Percentiles rank a stretch among this genome's conserved stretches.
These are phyloP conservation scores for Neonectria punicea DNA, from an alignment of 2,329 filamentous ascomycete species.

Conservation along the genomic window DNA sequence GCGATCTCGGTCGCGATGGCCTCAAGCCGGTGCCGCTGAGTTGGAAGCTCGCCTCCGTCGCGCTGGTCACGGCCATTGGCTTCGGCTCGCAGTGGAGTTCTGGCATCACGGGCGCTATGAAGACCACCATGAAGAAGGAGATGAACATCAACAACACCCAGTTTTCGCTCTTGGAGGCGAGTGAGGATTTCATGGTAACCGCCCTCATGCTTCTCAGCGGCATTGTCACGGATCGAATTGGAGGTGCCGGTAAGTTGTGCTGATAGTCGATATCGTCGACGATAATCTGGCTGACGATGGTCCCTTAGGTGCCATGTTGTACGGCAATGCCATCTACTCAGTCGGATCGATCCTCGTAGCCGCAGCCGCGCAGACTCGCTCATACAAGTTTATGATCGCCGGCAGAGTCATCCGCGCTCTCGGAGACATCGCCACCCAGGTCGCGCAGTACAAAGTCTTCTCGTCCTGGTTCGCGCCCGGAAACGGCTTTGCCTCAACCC, in stretches of 20 bases:
- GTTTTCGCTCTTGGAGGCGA: constrained; percentile 66
- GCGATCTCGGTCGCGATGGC: constrained; percentile 4
- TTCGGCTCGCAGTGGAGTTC: constrained; percentile 68
- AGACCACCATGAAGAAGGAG: constrained; percentile 68
- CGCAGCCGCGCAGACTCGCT: constrained; percentile 62
- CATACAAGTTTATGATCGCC: constrained; percentile 68
- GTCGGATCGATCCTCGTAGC: constrained; percentile 68
- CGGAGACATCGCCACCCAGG: constrained; percentile 70
- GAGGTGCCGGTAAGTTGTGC: constrained; percentile 57
- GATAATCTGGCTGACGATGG: background rate
- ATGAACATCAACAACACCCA: constrained; percentile 68
- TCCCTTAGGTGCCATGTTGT: constrained; percentile 59
- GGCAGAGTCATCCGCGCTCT: constrained; percentile 65
- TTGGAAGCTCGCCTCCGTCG: constrained; percentile 50
- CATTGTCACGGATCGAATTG: constrained; percentile 65
- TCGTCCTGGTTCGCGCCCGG: constrained; percentile 71
- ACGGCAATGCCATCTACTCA: constrained; percentile 66
- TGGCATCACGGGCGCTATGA: constrained; percentile 68
- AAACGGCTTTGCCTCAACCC: constrained; percentile 68
- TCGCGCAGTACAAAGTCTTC: constrained; percentile 72
- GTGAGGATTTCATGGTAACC: constrained; percentile 70
- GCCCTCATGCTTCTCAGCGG: constrained; percentile 64
- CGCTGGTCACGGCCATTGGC: constrained; percentile 62
- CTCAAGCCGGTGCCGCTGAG: constrained; percentile 28
- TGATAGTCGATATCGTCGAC: fast-evolving